Conservation (phyloP, 2,329 filamentous ascomycete genomes). For the Didymella pinodella region DNA sequence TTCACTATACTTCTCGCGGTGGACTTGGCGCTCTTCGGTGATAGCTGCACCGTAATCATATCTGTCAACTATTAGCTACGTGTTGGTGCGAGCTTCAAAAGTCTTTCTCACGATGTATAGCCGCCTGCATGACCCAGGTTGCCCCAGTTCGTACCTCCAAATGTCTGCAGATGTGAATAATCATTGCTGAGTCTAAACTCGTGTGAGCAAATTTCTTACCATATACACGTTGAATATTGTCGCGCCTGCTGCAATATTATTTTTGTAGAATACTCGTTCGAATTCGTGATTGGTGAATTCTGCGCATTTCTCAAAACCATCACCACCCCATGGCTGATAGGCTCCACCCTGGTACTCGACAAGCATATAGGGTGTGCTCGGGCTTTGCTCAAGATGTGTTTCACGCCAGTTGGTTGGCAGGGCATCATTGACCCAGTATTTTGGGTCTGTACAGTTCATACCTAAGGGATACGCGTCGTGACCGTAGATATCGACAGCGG, state of each 20-base stretch:
- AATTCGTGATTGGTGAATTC: slow-evolving; percentile 73
- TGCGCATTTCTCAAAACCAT: slow-evolving; percentile 71
- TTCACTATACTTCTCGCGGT: slow-evolving; percentile 78
- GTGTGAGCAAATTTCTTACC: slow-evolving; percentile 42
- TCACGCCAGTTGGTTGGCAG: slow-evolving; percentile 64
- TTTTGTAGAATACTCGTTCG: slow-evolving; percentile 79
- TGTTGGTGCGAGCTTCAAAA: not conserved
- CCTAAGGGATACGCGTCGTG: slow-evolving; percentile 70
- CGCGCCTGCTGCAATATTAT: slow-evolving; percentile 69
- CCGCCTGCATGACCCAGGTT: slow-evolving; percentile 72
- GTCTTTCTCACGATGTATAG: slow-evolving; percentile 54
- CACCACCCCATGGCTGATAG: slow-evolving; percentile 76
- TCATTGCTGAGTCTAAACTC: too few species aligned
- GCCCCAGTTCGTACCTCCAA: slow-evolving; percentile 84
- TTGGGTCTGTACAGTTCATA: slow-evolving; percentile 66
- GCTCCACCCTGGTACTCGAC: slow-evolving; percentile 71
- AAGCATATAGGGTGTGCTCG: slow-evolving; percentile 69
- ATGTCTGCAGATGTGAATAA: slow-evolving; percentile 53
- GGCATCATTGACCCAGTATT: slow-evolving; percentile 63
- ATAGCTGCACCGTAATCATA: slow-evolving; percentile 69
- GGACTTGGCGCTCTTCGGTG: slow-evolving; percentile 70
- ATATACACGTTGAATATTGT: slow-evolving; percentile 77
- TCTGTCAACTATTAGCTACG: not conserved
- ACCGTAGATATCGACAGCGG: slow-evolving; percentile 69
- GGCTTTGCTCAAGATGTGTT: slow-evolving; percentile 65